A percentile compares a stretch with the other conserved stretches of the same genome.
phyloP scores from a whole-genome alignment of 1,284 basidiomycete genomes.

The Pseudozyma flocculosa region DNA sequence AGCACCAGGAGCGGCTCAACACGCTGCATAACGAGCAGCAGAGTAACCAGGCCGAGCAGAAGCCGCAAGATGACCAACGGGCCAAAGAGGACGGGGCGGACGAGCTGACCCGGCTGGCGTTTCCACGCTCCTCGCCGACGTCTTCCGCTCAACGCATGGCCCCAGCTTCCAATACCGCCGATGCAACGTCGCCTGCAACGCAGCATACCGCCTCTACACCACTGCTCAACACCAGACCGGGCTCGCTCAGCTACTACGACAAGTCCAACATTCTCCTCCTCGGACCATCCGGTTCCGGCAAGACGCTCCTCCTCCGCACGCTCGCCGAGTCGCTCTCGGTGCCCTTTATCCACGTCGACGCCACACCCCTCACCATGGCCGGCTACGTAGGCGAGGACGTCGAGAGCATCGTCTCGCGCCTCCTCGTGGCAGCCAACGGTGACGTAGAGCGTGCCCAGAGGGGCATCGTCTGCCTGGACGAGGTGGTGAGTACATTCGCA shows the following conservation, averaged over 20 bases:
- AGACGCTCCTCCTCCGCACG: slow-evolving; percentile 39
- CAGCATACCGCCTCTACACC: neutral
- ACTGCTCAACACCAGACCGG: slow-evolving; percentile 12
- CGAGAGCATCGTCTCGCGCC: slow-evolving; percentile 32
- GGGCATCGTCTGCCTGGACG: slow-evolving; percentile 88
- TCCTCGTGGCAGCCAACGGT: slow-evolving; percentile 30
- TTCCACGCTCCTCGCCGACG: neutral
- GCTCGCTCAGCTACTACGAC: slow-evolving; percentile 64
- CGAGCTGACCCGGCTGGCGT: no score
- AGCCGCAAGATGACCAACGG: no score
- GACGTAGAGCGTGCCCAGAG: slow-evolving; percentile 27
- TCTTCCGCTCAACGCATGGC: no score
- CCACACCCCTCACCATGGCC: slow-evolving; percentile 42
- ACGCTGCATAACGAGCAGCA: neutral
- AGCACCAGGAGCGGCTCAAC: slow-evolving; percentile 4
- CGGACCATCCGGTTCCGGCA: slow-evolving; percentile 65
- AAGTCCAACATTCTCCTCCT: slow-evolving; percentile 80
- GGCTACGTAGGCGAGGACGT: slow-evolving; percentile 50
- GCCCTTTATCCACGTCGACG: slow-evolving; percentile 43
- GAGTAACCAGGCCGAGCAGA: no score
- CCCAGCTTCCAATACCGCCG: no score
- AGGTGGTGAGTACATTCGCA: slow-evolving; percentile 66
- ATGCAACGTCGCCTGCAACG: neutral
- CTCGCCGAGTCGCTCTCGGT: slow-evolving; percentile 38
- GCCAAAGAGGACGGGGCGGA: no score